phyloP scores from a whole-genome alignment of 1,284 basidiomycete genomes.

The Puccinia brachypodii region DNA sequence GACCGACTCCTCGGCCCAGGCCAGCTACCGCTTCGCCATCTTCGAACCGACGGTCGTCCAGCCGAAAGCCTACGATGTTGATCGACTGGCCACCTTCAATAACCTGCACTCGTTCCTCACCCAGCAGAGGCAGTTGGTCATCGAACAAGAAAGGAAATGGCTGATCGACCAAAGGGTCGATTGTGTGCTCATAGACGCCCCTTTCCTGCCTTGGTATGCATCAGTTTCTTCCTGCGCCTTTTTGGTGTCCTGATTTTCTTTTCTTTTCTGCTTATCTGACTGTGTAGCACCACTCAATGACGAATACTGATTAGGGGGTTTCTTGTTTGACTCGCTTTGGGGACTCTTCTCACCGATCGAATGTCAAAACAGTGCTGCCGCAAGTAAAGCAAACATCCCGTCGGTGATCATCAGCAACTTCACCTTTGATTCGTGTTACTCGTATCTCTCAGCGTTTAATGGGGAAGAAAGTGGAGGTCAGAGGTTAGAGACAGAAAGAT shows the following conservation, averaged over 20 bases:
- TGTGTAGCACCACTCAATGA: neutral
- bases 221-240: neutral
- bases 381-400: slow-evolving; percentile 66
- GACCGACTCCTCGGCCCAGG: neutral
- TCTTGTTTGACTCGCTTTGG: neutral
- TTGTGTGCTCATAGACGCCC: slow-evolving; percentile 72
- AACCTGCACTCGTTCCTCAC: slow-evolving; percentile 57
- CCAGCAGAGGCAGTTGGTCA: slow-evolving; percentile 61
- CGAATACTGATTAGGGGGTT: neutral
- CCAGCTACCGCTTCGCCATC: slow-evolving; percentile 51
- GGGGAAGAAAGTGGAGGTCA: slow-evolving; percentile 1
- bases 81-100: slow-evolving; percentile 68
- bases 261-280: neutral
- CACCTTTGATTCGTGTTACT: slow-evolving; percentile 76
- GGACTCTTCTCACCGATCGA: neutral
- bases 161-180: slow-evolving; percentile 62
- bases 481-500: slow-evolving; percentile 62
- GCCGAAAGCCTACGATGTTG: slow-evolving; percentile 61
- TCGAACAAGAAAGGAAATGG: slow-evolving; percentile 66
- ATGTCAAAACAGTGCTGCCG: slow-evolving; percentile 65
- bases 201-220: slow-evolving; percentile 72
- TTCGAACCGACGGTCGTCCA: slow-evolving; percentile 55
- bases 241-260: neutral
- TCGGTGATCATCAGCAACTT: slow-evolving; percentile 74
- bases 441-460: slow-evolving; percentile 66